phyloP scores from a whole-genome alignment of 805 yeast genomes.

The Yamadazyma scolyti region DNA sequence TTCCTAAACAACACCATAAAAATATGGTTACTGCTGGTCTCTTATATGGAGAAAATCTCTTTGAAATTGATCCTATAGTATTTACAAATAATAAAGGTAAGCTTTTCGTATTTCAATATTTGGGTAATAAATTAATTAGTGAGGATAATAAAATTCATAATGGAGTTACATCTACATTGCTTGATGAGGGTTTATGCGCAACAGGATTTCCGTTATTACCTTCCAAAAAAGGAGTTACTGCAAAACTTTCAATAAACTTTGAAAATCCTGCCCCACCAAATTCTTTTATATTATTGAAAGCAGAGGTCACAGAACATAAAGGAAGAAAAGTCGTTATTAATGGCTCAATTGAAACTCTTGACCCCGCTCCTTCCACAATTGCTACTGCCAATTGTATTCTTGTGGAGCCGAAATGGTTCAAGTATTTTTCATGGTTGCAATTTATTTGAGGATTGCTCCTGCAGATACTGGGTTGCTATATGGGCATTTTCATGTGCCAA shows the following conservation, averaged over 20 bases:
- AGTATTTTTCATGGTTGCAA: conserved; percentile 49
- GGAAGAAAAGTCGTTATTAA: conserved; percentile 82
- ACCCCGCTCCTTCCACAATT: conserved; percentile 30
- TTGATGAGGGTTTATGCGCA: conserved; percentile 82
- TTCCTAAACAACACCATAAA: conserved; percentile 56
- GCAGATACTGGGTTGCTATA: too few species aligned
- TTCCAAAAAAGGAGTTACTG: conserved; percentile 84
- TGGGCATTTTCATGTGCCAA: too few species aligned
- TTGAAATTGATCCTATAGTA: conserved; percentile 74
- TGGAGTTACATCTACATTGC: conserved; percentile 71
- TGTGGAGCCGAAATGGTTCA: conserved; percentile 89
- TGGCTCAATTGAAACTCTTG: conserved; percentile 58
- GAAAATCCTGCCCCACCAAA: conserved; percentile 59
- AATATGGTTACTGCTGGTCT: conserved; percentile 73
- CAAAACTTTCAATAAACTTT: conserved; percentile 64
- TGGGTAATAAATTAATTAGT: conserved; percentile 65
- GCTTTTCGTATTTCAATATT: conserved; percentile 61
- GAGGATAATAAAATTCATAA: conserved; percentile 74
- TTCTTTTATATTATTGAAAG: conserved; percentile 61
- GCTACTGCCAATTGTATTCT: conserved; percentile 68
- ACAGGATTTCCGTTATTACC: conserved; percentile 86
- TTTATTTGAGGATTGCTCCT: conserved; percentile 3
- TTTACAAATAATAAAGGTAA: conserved; percentile 53
- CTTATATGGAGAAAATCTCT: conserved; percentile 60
- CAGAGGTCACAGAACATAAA: conserved; percentile 58